These are phyloP conservation scores for Oenanthe javanica DNA, from an alignment of 140 eudicot genomes.

Conservation along the genomic window DNA sequence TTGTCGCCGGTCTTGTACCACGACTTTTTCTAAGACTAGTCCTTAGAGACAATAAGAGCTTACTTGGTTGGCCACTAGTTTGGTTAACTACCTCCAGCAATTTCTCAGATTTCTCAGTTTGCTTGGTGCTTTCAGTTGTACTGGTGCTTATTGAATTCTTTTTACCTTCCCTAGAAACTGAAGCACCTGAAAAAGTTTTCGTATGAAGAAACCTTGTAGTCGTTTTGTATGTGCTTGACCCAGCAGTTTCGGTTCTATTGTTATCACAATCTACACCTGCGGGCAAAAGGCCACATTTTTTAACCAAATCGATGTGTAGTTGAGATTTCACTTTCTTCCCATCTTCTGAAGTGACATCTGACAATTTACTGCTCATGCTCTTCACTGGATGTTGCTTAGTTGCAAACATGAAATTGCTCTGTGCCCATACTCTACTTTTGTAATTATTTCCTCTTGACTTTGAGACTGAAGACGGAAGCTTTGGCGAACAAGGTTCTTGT, in stretches of 20 bases:
- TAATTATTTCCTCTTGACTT: conserved; percentile 61
- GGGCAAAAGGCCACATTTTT: conserved; percentile 8
- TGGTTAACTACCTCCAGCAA: conserved; percentile 24
- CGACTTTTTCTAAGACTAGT: conserved; percentile 46
- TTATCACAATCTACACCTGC: conserved; percentile 26
- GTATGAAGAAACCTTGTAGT: neutral
- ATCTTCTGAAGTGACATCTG: conserved; percentile 16
- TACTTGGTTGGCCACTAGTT: conserved; percentile 25
- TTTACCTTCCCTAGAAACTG: conserved; percentile 16
- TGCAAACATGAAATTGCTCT: conserved; percentile 15
- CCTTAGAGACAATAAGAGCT: conserved; percentile 34
- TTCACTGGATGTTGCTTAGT: conserved; percentile 36
- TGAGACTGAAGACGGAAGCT: conserved; percentile 62
- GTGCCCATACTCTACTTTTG: conserved; percentile 34
- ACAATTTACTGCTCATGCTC: conserved; percentile 21
- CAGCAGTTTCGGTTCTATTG: conserved; percentile 16
- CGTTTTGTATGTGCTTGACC: conserved; percentile 7
- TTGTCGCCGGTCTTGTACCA: conserved; percentile 55
- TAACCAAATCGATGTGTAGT: conserved; percentile 4
- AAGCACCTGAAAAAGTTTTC: conserved; percentile 18
- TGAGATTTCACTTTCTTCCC: conserved; percentile 11
- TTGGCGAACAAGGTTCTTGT: conserved; percentile 46
- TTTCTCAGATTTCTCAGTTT: conserved; percentile 26
- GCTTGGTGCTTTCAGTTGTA: conserved; percentile 27
- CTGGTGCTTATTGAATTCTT: conserved; percentile 31